phyloP scores from a whole-genome alignment of 2,329 filamentous ascomycete genomes.

The Parascedosporium putredinis region DNA sequence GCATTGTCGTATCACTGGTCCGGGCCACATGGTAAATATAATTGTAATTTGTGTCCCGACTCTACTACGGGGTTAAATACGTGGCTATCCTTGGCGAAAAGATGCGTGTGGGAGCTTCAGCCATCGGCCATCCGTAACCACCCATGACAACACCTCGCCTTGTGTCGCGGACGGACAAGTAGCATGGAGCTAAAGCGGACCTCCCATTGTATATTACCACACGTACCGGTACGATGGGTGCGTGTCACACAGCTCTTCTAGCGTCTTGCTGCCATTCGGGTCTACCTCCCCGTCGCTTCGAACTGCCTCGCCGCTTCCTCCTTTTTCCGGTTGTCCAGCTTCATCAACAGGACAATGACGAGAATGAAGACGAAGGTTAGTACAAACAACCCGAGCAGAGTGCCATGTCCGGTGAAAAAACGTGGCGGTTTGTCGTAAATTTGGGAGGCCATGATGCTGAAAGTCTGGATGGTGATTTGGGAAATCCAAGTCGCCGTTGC shows the following conservation, averaged over 20 bases:
- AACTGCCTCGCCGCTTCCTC: neutral
- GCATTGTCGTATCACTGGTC: too few relatives aligned
- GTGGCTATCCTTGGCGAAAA: too few relatives aligned
- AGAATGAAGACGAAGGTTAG: neutral
- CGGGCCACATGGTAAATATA: too few relatives aligned
- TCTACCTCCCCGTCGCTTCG: neutral
- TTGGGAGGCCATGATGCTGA: neutral
- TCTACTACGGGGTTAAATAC: too few relatives aligned
- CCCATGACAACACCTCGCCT: too few relatives aligned
- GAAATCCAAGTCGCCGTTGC: neutral
- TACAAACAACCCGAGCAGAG: neutral
- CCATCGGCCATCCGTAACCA: too few relatives aligned
- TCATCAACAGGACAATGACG: neutral
- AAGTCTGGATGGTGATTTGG: neutral
- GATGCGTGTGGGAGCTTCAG: too few relatives aligned
- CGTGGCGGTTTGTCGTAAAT: neutral
- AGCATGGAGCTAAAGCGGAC: too few relatives aligned
- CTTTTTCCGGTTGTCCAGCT: neutral
- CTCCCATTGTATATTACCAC: too few relatives aligned
- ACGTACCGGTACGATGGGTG: neutral
- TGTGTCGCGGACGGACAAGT: too few relatives aligned
- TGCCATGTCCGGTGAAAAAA: neutral
- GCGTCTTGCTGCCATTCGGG: neutral
- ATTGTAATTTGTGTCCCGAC: too few relatives aligned
- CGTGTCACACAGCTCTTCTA: neutral